Evolutionary conservation across 106 monocot species (phyloP).

Genomic region (Alisma plantagoaquatica): DNA sequence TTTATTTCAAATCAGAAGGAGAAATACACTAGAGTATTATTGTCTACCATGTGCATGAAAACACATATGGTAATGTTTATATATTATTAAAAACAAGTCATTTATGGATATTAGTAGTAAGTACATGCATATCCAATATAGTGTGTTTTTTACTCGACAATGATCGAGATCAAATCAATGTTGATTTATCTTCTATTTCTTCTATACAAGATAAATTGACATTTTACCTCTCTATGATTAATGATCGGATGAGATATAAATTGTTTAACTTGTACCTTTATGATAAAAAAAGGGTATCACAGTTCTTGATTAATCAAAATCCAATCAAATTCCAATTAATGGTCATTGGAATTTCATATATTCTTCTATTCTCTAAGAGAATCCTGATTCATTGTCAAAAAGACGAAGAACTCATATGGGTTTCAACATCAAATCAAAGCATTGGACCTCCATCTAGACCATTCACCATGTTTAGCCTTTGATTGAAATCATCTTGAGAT

Average conservation of each 20-base stretch:
- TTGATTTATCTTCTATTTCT: too few relatives aligned
- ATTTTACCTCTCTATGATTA: not conserved
- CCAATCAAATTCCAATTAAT: not conserved
- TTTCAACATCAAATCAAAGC: too few relatives aligned
- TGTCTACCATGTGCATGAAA: slow-evolving; percentile 9
- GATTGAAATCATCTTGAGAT: too few relatives aligned
- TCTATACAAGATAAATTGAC: too few relatives aligned
- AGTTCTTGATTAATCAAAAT: not conserved
- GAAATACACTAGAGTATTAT: slow-evolving; percentile 12
- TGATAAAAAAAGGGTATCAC: not conserved
- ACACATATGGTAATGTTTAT: slow-evolving; percentile 9
- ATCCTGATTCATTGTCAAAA: not conserved
- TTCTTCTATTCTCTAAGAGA: not conserved
- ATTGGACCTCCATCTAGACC: too few relatives aligned
- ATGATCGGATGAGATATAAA: not conserved
- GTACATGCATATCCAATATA: not conserved
- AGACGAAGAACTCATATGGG: not conserved
- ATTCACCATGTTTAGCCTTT: too few relatives aligned
- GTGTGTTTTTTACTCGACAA: slow-evolving; percentile 6
- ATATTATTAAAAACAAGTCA: slow-evolving; percentile 10
- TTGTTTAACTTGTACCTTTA: not conserved
- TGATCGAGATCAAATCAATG: slow-evolving; percentile 1
- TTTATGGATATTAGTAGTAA: slow-evolving; percentile 14
- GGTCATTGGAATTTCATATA: not conserved
- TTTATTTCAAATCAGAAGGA: slow-evolving; percentile 15